phyloP scores from a whole-genome alignment of 257 asterid species.

The Primulina tabacum region DNA sequence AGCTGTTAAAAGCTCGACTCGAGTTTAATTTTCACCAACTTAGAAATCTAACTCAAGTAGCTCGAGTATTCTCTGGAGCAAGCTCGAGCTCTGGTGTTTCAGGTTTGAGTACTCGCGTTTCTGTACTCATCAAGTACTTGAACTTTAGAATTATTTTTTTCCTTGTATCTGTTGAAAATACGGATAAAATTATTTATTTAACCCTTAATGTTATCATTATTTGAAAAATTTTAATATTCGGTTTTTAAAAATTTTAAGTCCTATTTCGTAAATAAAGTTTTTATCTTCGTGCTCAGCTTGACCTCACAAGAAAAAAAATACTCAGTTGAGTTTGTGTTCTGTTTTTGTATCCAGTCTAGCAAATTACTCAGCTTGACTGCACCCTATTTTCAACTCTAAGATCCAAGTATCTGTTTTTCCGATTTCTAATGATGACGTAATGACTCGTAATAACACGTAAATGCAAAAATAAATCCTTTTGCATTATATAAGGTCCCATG shows the following conservation, averaged over 20 bases:
- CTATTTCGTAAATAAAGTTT: not conserved
- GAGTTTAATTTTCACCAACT: not conserved
- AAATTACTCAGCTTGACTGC: not conserved
- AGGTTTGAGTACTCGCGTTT: not conserved
- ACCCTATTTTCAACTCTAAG: constrained; percentile 1
- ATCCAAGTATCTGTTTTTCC: constrained; percentile 1
- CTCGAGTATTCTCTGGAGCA: not conserved
- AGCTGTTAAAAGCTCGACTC: not conserved
- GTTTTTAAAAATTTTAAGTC: not conserved
- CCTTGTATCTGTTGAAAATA: no score
- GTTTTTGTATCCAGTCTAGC: not conserved
- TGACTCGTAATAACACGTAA: not conserved
- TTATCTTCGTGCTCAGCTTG: not conserved
- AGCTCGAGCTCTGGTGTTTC: not conserved
- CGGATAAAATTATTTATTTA: no score
- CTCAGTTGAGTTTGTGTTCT: no score
- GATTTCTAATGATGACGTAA: no score
- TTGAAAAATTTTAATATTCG: not conserved
- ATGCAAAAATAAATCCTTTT: not conserved
- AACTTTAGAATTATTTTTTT: no score
- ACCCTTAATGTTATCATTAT: not conserved
- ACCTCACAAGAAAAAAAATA: not conserved
- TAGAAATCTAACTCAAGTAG: not conserved
- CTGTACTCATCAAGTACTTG: not conserved
- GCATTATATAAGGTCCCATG: not conserved